Evolutionary conservation across 805 yeast species (phyloP).

Genomic region (Peterozyma xylosa): DNA sequence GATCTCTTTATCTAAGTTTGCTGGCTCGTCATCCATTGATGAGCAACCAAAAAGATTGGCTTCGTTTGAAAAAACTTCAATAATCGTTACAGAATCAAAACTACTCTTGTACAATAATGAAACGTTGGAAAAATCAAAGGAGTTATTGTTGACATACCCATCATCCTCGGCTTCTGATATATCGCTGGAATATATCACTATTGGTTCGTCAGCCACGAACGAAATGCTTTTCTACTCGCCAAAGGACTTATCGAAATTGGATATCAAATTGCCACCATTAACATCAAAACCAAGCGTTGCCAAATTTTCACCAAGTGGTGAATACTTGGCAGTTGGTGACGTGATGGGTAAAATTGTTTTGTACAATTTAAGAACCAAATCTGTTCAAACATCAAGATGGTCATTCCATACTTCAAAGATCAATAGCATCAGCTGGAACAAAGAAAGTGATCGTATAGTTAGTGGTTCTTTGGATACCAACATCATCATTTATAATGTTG

Average conservation of each 20-base stretch:
- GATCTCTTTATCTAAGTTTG: slow-evolving; percentile 19
- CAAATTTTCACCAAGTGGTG: slow-evolving; percentile 63
- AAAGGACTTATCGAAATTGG: slow-evolving; percentile 17
- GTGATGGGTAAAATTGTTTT: slow-evolving; percentile 78
- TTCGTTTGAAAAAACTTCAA: slow-evolving; percentile 25
- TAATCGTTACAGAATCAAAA: slow-evolving; percentile 38
- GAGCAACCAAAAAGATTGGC: slow-evolving; percentile 42
- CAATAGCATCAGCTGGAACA: slow-evolving; percentile 71
- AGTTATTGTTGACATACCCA: slow-evolving; percentile 24
- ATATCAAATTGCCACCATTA: slow-evolving; percentile 31
- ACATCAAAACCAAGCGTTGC: slow-evolving; percentile 59
- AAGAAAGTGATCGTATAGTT: slow-evolving; percentile 62
- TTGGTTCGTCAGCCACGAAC: slow-evolving; percentile 37
- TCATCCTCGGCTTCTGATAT: slow-evolving; percentile 39
- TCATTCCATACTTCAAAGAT: slow-evolving; percentile 87
- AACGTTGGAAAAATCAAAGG: slow-evolving; percentile 11
- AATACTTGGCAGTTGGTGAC: slow-evolving; percentile 78
- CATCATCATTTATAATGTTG: slow-evolving; percentile 71
- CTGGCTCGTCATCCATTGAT: slow-evolving; percentile 25
- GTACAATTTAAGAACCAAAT: slow-evolving; percentile 45
- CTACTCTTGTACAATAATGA: slow-evolving; percentile 27
- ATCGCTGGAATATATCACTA: slow-evolving; percentile 34
- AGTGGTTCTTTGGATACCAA: slow-evolving; percentile 83
- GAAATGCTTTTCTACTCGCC: slow-evolving; percentile 31
- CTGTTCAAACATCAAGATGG: slow-evolving; percentile 83